A percentile compares a stretch with the other conserved stretches of the same genome.
These are phyloP conservation scores for Kluyveromyces nonfermentans DNA, from an alignment of 805 yeast genomes.

Conservation along the genomic window DNA sequence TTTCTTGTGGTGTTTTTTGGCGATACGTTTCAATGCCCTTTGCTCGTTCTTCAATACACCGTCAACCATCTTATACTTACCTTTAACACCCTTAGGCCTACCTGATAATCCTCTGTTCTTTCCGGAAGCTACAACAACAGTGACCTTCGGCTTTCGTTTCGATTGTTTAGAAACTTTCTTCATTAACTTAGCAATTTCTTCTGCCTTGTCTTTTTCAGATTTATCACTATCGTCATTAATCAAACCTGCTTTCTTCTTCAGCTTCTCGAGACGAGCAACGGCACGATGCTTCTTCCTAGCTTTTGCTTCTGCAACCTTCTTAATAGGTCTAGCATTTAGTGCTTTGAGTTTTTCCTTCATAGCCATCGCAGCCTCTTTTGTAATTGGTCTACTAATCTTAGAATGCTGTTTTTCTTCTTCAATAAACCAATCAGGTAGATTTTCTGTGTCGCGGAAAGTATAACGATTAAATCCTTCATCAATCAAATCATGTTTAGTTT, in stretches of 20 bases:
- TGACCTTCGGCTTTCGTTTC: constrained; percentile 67
- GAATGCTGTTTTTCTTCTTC: constrained; percentile 88
- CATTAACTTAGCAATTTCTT: constrained; percentile 82
- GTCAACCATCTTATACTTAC: constrained; percentile 98
- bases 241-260: constrained; percentile 86
- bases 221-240: constrained; percentile 82
- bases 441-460: constrained; percentile 84
- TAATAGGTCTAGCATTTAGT: constrained; percentile 93
- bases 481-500: constrained; percentile 71
- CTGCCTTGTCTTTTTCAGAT: constrained; percentile 90
- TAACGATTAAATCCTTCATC: constrained; percentile 90
- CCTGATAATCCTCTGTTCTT: constrained; percentile 79
- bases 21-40: constrained; percentile 83
- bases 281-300: constrained; percentile 96
- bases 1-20: constrained; percentile 69
- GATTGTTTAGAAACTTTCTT: constrained; percentile 67
- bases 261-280: constrained; percentile 70
- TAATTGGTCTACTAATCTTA: constrained; percentile 80
- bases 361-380: constrained; percentile 85
- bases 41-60: constrained; percentile 96
- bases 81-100: constrained; percentile 94
- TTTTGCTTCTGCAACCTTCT: constrained; percentile 96
- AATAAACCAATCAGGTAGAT: constrained; percentile 92
- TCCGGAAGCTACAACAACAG: constrained; percentile 84
- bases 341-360: constrained; percentile 66